Base-by-base conservation (phyloP, 768 basidiomycete genomes). In the Paxillus ammoniavirescens region DNA sequence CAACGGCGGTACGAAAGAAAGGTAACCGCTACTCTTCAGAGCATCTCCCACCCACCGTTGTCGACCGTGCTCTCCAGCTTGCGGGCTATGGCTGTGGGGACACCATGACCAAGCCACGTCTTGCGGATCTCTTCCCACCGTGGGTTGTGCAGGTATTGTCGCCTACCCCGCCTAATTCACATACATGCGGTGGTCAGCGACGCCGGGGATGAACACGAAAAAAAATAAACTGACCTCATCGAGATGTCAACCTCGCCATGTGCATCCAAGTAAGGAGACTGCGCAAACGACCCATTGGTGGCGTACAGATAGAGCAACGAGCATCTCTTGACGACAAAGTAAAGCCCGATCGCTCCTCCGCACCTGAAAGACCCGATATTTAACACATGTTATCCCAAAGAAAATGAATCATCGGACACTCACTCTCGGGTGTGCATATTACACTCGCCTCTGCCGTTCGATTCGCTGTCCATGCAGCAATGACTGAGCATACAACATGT, bases 341-440 rank as follows among this genome's bases (percentile, higher is more conserved):
- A 99, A 45, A 97, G 71, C 2, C 94, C 97, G 43, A 93, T 79
- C 2, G 85, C 84, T 5, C 93, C 95, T 6, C 91, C 92, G 63
- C 96, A 98, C 52, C 96, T 98, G 47, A 26, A 26, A 26, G 26
- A 26, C 26, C 26, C 26, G 1, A 6, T 26, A 6, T 26, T 26
- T 4, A 26, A 4, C 5, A 26, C 6, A 4, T 26, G 1, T 26
- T 26, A 4, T 26, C 26, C 5, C 26, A 6, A 5, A 26, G 0
- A 4, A 26, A 4, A 26, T 26, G 26, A 26, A 6, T 6, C 5
- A 6, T n/a, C 26, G 26, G 26, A 26, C 7, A 85, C 93, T 65
- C 65, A 97, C 96, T 91, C 89, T 80, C 93, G 79, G 47, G 88
- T 91, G 66, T 98, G 97, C 78, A 90, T 82, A 67, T 98, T 99